These are phyloP conservation scores for Trypanosoma vivax DNA, from an alignment of 208 protist species.

Conservation along the genomic window DNA sequence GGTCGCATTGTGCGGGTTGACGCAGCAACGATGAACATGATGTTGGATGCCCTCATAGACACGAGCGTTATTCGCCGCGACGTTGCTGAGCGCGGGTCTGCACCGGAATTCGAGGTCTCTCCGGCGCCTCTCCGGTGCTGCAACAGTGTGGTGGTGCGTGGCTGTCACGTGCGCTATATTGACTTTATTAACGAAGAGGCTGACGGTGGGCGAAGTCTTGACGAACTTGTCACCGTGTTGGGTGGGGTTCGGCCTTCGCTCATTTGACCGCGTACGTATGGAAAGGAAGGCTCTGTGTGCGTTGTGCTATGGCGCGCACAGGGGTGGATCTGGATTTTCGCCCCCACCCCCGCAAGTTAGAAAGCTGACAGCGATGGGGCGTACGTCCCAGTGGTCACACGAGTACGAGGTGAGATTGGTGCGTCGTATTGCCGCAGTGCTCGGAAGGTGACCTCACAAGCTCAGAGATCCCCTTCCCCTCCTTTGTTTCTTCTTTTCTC, in stretches of 20 bases:
- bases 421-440: no score
- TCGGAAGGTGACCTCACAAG: no score
- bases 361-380: no score
- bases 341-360: no score
- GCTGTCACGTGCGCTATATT: conserved; percentile 49
- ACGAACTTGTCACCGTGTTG: conserved; percentile 29
- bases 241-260: conserved; percentile 10
- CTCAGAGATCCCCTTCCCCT: no score
- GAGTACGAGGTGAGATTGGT: no score
- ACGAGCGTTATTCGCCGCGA: conserved; percentile 38
- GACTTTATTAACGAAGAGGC: conserved; percentile 58
- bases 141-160: conserved; percentile 57
- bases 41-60: conserved; percentile 57
- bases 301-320: no score
- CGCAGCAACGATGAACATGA: conserved; percentile 67
- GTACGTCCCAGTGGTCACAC: no score
- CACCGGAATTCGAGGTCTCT: conserved; percentile 23
- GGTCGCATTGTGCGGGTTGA: conserved; percentile 68
- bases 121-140: conserved; percentile 51
- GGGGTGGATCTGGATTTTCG: no score
- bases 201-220: conserved; percentile 32
- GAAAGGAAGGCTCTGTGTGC: no score
- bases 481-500: no score
- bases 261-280: no score
- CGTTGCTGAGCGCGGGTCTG: not conserved